Evolutionary conservation across 495 filamentous ascomycete genomes (phyloP), one percentile per base, ranked within the genome.

Genomic region (Filosporella fistucella): DNA sequence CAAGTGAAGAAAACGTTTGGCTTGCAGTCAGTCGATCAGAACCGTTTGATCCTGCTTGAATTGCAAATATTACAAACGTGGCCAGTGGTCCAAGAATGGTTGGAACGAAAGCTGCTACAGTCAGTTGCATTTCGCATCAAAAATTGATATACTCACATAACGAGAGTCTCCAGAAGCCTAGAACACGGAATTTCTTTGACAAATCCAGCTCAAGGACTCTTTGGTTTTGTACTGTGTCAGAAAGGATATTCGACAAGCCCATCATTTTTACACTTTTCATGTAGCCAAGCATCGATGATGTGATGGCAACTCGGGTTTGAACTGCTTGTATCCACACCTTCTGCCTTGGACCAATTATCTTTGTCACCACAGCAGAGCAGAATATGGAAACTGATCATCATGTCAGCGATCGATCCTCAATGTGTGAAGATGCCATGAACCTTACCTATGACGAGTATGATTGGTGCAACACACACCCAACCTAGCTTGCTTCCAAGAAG

Each of bases 391-490:
- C 41, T 43, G 12, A 21, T 7, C n/a, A 76, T 74, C 52, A 39
- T 79, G 14, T 43, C 6, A 42, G 57, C 6, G 76, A 71, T 13
- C 78, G 67, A 12, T 72, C n/a, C n/a, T n/a, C n/a, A n/a, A n/a
- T n/a, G n/a, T n/a, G n/a, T 62, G 22, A 82, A 66, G 0, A 79
- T 76, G 9, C 78, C 52, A 1, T 72, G 72, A 45, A 61, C 68
- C 52, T 61, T 70, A 70, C 13, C 42, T 10, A 43, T n/a, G 34
- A 37, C 29, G 42, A 52, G 24, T 18, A 52, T 46, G 7, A 51
- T 11, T n/a, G 50, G 47, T 11, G 36, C 26, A 40, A 40, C 37
- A 41, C 35, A 29, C 24, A 54, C 80, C 76, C 7, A 86, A 62
- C 56, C 84, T 67, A 33, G 66, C 60, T 45, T 78, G 61, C 5